Base-by-base conservation (phyloP, 78 protist genomes). In the Tieghemostelium lacteum region DNA sequence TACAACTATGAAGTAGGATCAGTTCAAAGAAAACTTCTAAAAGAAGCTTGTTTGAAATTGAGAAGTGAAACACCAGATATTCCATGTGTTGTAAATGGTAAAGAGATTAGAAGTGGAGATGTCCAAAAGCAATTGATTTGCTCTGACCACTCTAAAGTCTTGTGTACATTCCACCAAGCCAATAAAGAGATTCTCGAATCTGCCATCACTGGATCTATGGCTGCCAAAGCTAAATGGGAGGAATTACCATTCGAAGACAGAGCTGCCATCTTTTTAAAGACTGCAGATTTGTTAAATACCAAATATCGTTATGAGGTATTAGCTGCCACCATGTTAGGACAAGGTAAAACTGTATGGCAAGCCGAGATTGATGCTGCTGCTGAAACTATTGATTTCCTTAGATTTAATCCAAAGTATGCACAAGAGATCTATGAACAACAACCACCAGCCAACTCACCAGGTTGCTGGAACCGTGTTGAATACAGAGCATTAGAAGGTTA, bases 281-380 rank as follows among this genome's bases (percentile, higher is more conserved):
- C 98, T 2, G 98, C 98, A 0, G 97, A 97, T 54, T 78, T 97
- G 29, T 45, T 96, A 17, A 71, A 92, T 71, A 77, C 96, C 93
- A 86, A 85, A 52, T 92, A 73, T 52, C 91, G 98, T 52, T 39
- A 95, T 16, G 97, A 94, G 61, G 50, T 72, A 1, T 52, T 71
- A 26, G 96, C 96, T 28, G 94, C 96, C 39, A 94, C 96, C 31
- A 94, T 94, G 96, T 28, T 94, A 16, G 94, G 95, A 57, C 95
- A 94, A 57, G 92, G 93, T 52, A 97, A 97, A 96, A 96, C 63
- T 39, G 87, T 92, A n/a, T 94, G 85, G 87, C 98, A 98, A 76
- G 99, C 98, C 3, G 99, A 97, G 45, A 97, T 98, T 72, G 99
- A 98, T 80, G 87, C 96, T 6, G 92, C 97, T 0, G 96, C 91